Evolutionary conservation across 768 basidiomycete species (phyloP).

Genomic region (Boletus barrowsii): DNA sequence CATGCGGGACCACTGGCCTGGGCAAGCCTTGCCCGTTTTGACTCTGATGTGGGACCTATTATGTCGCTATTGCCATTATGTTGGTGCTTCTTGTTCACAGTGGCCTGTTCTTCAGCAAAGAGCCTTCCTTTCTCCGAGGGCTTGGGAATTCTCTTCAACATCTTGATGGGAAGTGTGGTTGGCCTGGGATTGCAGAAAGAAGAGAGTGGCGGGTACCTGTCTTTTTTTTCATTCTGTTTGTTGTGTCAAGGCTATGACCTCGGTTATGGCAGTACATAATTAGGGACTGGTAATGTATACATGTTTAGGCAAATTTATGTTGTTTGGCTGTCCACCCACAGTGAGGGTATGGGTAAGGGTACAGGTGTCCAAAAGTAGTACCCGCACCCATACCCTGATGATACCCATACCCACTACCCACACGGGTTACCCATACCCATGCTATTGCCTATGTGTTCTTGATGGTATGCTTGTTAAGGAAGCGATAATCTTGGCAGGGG

Average conservation of each 20-base stretch:
- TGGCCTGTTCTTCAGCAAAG: not conserved
- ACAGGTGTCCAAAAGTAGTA: not conserved
- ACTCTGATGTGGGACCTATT: not conserved
- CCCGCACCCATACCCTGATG: not conserved
- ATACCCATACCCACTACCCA: not conserved
- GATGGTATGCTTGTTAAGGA: too few relatives aligned
- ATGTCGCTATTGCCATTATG: not conserved
- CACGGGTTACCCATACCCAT: too few relatives aligned
- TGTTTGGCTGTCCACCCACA: not conserved
- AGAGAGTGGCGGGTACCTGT: not conserved
- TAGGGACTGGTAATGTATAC: not conserved
- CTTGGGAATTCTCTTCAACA: not conserved
- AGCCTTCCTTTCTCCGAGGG: not conserved
- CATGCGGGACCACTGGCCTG: not conserved
- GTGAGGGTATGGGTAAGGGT: not conserved
- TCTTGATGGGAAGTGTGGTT: not conserved
- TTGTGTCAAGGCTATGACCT: not conserved
- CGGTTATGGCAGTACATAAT: not conserved
- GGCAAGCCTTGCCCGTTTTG: not conserved
- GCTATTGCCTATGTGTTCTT: too few relatives aligned
- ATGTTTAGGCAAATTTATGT: not conserved
- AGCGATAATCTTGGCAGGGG: too few relatives aligned
- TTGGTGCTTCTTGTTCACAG: not conserved
- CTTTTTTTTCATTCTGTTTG: not conserved
- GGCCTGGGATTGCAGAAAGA: not conserved